phyloP scores from a whole-genome alignment of 805 yeast species.

The Yarrowia sp. region DNA sequence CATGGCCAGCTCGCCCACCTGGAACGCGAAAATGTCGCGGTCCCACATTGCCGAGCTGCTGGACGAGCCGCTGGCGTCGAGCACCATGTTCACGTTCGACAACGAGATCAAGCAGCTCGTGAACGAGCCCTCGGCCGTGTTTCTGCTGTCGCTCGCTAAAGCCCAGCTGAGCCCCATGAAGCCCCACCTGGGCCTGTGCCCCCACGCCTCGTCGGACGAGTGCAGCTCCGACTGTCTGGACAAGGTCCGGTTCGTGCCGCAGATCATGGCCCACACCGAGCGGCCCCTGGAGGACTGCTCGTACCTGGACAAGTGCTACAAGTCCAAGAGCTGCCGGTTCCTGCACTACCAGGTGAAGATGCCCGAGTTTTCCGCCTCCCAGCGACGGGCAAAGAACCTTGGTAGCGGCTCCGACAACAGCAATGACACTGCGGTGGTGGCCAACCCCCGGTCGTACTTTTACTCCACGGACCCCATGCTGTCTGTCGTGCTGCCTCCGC shows the following conservation, averaged over 20 bases:
- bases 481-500: conserved; percentile 53
- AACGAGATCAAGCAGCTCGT: conserved; percentile 24
- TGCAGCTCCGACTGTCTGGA: conserved; percentile 41
- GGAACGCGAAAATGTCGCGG: conserved; percentile 11
- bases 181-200: conserved; percentile 43
- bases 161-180: conserved; percentile 39
- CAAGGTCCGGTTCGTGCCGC: conserved; percentile 51
- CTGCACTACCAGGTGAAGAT: conserved; percentile 63
- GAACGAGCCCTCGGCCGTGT: conserved; percentile 28
- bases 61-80: conserved; percentile 16
- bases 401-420: neutral
- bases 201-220: conserved; percentile 37
- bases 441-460: conserved; percentile 3
- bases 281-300: conserved; percentile 84
- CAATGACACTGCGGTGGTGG: neutral
- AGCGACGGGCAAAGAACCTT: neutral
- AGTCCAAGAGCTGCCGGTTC: conserved; percentile 78
- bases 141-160: conserved; percentile 25
- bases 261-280: conserved; percentile 64
- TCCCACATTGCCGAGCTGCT: conserved; percentile 23
- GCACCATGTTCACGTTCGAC: conserved; percentile 10
- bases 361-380: conserved; percentile 1
- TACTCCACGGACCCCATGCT: conserved; percentile 18
- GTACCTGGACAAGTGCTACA: conserved; percentile 91
- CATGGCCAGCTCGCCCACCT: conserved; percentile 27